phyloP scores from a whole-genome alignment of 257 asterid species.

The Voacanga thouarsii region DNA sequence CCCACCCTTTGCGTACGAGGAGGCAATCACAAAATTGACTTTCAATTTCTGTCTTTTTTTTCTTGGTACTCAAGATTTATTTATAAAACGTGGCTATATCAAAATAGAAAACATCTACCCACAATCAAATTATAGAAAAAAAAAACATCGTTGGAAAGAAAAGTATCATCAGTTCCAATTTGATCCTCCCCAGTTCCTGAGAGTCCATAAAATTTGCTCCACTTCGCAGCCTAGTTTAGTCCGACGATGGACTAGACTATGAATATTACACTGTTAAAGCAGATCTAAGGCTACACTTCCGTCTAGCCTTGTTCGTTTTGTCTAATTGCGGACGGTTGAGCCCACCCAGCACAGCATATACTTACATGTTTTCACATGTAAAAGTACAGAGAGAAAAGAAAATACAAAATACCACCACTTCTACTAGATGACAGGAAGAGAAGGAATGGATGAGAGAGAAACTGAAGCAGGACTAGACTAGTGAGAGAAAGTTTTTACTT shows the following conservation, averaged over 20 bases:
- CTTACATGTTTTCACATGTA: slow-evolving; percentile 5
- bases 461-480: not conserved
- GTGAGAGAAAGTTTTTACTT: slow-evolving; percentile 20
- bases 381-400: not conserved
- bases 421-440: too few relatives aligned
- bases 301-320: slow-evolving; percentile 24
- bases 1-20: too few relatives aligned
- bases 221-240: slow-evolving; percentile 1
- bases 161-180: not conserved
- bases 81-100: too few relatives aligned
- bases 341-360: slow-evolving; percentile 6
- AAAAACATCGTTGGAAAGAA: too few relatives aligned
- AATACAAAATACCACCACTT: not conserved
- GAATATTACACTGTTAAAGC: slow-evolving; percentile 1
- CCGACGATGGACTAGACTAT: slow-evolving; percentile 2
- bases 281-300: slow-evolving; percentile 26
- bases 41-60: too few relatives aligned
- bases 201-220: not conserved
- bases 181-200: not conserved
- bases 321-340: slow-evolving; percentile 20
- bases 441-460: not conserved
- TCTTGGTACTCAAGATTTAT: too few relatives aligned
- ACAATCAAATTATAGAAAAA: too few relatives aligned
- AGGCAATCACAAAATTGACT: too few relatives aligned
- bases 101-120: too few relatives aligned